A percentile compares a stretch with the other conserved stretches of the same genome.
Conservation (phyloP, 2,329 filamentous ascomycete genomes). For the Pseudogymnoascus sp. region DNA sequence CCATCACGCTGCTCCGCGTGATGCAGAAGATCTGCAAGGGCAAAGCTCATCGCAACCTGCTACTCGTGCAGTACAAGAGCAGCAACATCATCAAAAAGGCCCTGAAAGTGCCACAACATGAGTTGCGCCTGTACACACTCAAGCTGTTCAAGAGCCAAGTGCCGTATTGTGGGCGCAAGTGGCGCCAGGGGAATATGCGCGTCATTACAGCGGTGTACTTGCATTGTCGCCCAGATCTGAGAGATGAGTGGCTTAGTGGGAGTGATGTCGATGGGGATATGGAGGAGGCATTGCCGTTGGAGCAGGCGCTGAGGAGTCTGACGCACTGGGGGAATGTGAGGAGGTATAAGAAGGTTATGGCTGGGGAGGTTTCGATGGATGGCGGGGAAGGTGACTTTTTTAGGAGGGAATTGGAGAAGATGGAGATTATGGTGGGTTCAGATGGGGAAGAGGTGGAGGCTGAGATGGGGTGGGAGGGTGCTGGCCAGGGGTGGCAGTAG, state of each 20-base stretch:
- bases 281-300: conserved; percentile 82
- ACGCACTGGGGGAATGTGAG: conserved; percentile 93
- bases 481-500: conserved; percentile 2
- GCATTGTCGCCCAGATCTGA: conserved; percentile 81
- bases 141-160: conserved; percentile 99
- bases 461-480: conserved; percentile 21
- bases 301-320: conserved; percentile 79
- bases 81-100: conserved; percentile 86
- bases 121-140: conserved; percentile 84
- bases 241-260: conserved; percentile 90
- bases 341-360: conserved; percentile 72
- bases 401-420: conserved; percentile 63
- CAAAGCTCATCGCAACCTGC: conserved; percentile 87
- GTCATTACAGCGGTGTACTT: conserved; percentile 96
- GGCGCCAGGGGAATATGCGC: conserved; percentile 96
- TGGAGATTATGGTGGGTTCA: conserved; percentile 26
- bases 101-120: conserved; percentile 79
- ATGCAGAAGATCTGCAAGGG: conserved; percentile 97
- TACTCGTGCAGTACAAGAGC: conserved; percentile 93
- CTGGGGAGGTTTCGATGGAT: conserved; percentile 42
- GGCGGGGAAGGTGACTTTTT: conserved; percentile 75
- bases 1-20: conserved; percentile 89
- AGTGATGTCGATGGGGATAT: conserved; percentile 89
- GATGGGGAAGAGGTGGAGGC: conserved; percentile 12
- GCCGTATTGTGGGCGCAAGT: conserved; percentile 94